Evolutionary conservation across 1,139 yeast species (phyloP).

Genomic region (Blastobotrys raffinosifermentans): DNA sequence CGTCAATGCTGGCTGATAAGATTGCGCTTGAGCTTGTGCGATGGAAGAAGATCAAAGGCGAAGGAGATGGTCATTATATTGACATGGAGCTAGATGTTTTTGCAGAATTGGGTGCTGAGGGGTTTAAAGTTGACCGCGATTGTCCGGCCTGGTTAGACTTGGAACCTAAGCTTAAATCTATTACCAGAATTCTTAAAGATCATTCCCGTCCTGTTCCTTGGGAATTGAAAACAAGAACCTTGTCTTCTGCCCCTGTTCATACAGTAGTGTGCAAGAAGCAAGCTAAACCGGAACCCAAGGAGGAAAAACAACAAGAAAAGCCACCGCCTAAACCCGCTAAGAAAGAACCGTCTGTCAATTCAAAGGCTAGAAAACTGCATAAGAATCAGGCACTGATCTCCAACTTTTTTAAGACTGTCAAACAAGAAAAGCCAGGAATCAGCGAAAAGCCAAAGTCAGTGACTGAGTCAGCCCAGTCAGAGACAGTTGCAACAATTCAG

Average conservation of each 20-base stretch:
- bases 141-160: not conserved
- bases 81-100: not conserved
- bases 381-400: not conserved
- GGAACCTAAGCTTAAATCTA: not conserved
- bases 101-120: not conserved
- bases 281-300: no score
- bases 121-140: not conserved
- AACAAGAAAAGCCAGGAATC: no score
- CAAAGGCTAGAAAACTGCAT: not conserved
- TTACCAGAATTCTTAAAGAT: not conserved
- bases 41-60: not conserved
- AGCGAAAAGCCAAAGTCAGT: no score
- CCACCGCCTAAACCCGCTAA: no score
- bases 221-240: no score
- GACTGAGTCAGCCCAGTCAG: no score
- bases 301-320: no score
- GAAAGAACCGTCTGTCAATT: no score
- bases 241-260: no score
- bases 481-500: no score
- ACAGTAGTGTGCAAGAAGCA: no score
- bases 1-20: conserved; percentile 21
- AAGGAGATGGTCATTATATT: not conserved
- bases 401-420: not conserved
- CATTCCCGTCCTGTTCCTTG: no score
- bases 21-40: conserved; percentile 21